Base-by-base conservation (phyloP, 805 yeast species). In the Lipomyces lipofer region DNA sequence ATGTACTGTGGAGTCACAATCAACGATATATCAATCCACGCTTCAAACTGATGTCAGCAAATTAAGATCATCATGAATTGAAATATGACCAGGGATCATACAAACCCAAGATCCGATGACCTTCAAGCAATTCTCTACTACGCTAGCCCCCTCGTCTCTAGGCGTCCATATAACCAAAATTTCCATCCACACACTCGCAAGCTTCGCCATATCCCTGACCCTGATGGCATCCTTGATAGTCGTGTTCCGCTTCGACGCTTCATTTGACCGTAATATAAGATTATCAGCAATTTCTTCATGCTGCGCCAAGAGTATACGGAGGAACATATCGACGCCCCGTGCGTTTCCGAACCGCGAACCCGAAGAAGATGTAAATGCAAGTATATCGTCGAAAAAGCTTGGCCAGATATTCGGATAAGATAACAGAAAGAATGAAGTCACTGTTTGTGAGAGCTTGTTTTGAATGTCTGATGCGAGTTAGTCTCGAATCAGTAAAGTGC, bases 281-380 rank as follows among this genome's bases (percentile, higher is more conserved):
- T 87, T 94, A 69, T 94, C 99, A 30, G 96, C 99, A 63, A 94
- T 89, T 71, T 91, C 97, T 27, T 84, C 84, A 69, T 94, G 97
- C 56, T 94, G 82, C 28, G 86, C 80, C 40, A 83, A 70, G 55
- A 90, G 73, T 6, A 89, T 79, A 66, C 97, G 79, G 35, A 85
- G 70, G 69, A 86, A 90, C 69, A 87, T 81, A 66, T 91, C 97
- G 9, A 78, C 67, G 62, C 79, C 80, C 49, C 80, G 59, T 56
- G 68, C 67, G 64, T 75, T 68, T 64, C 74, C 66, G 54, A 70
- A 58, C 50, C 64, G 48, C 15, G 64, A 64, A n/a, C 56, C 64
- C 17, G 67, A 53, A 40, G 63, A 48, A 44, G 63, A 66, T n/a
- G 72, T 64, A 36, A 80, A 63, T 10, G 69, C 61, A 39, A 77